Evolutionary conservation across 148 eudicot species (phyloP).

Genomic region (Camellia granthamiana): DNA sequence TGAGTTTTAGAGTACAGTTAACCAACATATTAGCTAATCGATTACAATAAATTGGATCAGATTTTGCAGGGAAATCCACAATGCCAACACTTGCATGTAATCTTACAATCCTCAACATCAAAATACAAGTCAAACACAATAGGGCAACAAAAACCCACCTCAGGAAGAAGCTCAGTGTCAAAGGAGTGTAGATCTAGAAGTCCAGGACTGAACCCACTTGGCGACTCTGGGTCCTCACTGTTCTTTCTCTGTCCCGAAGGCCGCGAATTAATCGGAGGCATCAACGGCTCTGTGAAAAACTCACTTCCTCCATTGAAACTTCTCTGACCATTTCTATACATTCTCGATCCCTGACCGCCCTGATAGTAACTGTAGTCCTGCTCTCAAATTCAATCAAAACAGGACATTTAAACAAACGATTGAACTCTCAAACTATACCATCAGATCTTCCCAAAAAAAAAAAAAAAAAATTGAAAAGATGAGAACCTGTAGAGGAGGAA

Average conservation of each 20-base stretch:
- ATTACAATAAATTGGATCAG: too few relatives aligned
- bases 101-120: neutral
- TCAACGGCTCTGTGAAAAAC: conserved; percentile 51
- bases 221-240: conserved; percentile 53
- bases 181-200: conserved; percentile 88
- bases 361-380: conserved; percentile 77
- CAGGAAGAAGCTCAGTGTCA: conserved; percentile 85
- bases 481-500: conserved; percentile 44
- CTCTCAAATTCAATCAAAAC: conserved; percentile 9
- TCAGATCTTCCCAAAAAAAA: conserved; percentile 7
- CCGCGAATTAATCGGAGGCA: conserved; percentile 59
- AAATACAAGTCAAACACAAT: neutral
- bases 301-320: conserved; percentile 49
- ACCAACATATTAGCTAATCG: too few relatives aligned
- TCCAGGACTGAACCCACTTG: conserved; percentile 76
- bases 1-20: too few relatives aligned
- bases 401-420: neutral
- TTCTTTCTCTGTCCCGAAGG: conserved; percentile 44
- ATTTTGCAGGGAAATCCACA: neutral
- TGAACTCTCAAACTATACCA: neutral
- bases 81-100: neutral
- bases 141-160: conserved; percentile 38
- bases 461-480: conserved; percentile 8
- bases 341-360: conserved; percentile 65
- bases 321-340: conserved; percentile 46